Percentiles rank a stretch among this genome's conserved stretches.
Conservation (phyloP, 2,329 filamentous ascomycete species). For the Endocalyx cinctus region DNA sequence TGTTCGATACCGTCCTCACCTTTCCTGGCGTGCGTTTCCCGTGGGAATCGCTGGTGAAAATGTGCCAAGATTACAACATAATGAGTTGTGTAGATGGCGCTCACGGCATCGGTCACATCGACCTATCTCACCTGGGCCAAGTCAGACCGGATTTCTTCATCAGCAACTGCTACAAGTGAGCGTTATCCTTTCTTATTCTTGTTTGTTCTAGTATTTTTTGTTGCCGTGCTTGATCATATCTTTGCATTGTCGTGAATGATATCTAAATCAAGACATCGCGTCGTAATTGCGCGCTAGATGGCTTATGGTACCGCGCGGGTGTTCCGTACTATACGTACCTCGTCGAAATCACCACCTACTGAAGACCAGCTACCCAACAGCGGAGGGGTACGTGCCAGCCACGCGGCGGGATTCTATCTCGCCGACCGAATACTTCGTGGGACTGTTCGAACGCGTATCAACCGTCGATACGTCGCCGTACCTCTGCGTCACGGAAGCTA, state of each 20-base stretch:
- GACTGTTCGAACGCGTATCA: constrained; percentile 61
- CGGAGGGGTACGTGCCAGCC: constrained; percentile 57
- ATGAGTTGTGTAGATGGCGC: constrained; percentile 66
- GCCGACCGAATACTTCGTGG: constrained; percentile 49
- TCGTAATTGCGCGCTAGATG: constrained; percentile 38
- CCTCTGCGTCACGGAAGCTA: constrained; percentile 55
- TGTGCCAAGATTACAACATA: constrained; percentile 56
- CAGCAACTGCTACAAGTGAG: constrained; percentile 63
- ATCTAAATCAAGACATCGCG: no score
- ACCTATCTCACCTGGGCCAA: constrained; percentile 49
- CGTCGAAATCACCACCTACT: constrained; percentile 62
- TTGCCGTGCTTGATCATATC: no score
- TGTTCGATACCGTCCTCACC: constrained; percentile 68
- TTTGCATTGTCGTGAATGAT: no score
- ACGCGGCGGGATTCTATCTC: constrained; percentile 9
- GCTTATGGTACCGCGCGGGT: constrained; percentile 67
- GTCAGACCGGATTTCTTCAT: constrained; percentile 69
- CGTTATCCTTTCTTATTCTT: constrained; percentile 1
- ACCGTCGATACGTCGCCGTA: constrained; percentile 63
- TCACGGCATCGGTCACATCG: constrained; percentile 67
- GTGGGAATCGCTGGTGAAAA: constrained; percentile 56
- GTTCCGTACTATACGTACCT: constrained; percentile 66
- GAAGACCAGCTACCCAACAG: constrained; percentile 63
- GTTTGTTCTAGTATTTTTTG: no score
- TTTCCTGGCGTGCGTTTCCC: constrained; percentile 66